Evolutionary conservation across 495 filamentous ascomycete species (phyloP).

Genomic region (Lasiosphaeria miniovina): DNA sequence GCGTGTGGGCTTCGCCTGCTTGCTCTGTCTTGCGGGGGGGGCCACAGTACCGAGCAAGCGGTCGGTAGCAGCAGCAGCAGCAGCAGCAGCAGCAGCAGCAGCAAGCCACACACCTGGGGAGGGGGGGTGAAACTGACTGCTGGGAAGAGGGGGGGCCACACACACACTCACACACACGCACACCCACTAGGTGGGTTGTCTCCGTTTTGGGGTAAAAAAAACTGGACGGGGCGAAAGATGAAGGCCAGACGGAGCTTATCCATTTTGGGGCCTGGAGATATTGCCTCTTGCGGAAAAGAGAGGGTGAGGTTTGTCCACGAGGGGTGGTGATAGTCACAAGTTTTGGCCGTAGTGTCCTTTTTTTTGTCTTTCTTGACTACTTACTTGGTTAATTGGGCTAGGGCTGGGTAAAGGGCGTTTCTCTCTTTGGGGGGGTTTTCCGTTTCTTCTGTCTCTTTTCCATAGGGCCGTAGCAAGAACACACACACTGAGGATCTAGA

Average conservation of each 20-base stretch:
- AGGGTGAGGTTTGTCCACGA: not conserved
- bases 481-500: not conserved
- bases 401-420: not conserved
- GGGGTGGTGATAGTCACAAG: not conserved
- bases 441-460: not conserved
- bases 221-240: not conserved
- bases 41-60: conserved; percentile 9
- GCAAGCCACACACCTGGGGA: not conserved
- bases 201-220: not conserved
- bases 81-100: not conserved
- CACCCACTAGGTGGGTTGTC: conserved; percentile 4
- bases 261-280: conserved; percentile 29
- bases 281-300: conserved; percentile 34
- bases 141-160: not conserved
- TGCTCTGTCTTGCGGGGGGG: conserved; percentile 3
- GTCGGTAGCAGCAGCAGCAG: not conserved
- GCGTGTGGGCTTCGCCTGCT: not conserved
- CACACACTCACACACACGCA: conserved; percentile 6
- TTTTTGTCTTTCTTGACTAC: not conserved
- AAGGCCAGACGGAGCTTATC: conserved; percentile 21
- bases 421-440: not conserved
- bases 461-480: not conserved
- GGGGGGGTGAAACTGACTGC: not conserved
- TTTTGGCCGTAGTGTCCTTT: too few relatives aligned
- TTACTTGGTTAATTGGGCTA: not conserved